phyloP scores from a whole-genome alignment of 2,329 filamentous ascomycete species.

The Nigrospora sphaerica region DNA sequence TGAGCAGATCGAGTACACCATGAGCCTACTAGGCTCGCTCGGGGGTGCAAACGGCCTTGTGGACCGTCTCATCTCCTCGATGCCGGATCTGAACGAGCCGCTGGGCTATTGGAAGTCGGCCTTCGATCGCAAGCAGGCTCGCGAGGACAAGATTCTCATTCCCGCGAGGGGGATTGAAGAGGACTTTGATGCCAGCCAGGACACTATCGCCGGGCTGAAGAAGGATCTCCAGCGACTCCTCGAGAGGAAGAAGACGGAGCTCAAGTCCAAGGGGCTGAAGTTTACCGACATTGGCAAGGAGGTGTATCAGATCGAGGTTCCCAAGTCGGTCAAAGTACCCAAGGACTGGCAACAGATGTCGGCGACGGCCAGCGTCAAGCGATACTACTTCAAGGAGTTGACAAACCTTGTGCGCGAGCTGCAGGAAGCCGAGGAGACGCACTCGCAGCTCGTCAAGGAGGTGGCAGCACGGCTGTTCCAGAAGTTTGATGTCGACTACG shows the following conservation, averaged over 20 bases:
- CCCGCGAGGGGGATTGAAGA: constrained; percentile 83
- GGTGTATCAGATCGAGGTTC: constrained; percentile 90
- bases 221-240: constrained; percentile 65
- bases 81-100: constrained; percentile 74
- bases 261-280: constrained; percentile 67
- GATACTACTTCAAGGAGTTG: constrained; percentile 87
- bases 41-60: constrained; percentile 77
- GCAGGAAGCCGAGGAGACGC: constrained; percentile 90
- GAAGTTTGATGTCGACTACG: constrained; percentile 83
- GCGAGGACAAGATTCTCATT: constrained; percentile 72
- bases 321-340: constrained; percentile 78
- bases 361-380: constrained; percentile 79
- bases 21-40: constrained; percentile 68
- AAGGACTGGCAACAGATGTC: constrained; percentile 95
- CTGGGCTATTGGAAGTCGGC: constrained; percentile 85
- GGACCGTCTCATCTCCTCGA: constrained; percentile 71
- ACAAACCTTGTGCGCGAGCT: constrained; percentile 76
- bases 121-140: constrained; percentile 77
- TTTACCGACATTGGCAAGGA: constrained; percentile 91
- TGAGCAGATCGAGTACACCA: constrained; percentile 94
- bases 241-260: constrained; percentile 60
- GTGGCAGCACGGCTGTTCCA: constrained; percentile 76
- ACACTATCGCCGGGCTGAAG: constrained; percentile 69
- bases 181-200: constrained; percentile 82
- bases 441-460: constrained; percentile 84